Evolutionary conservation across 495 filamentous ascomycete species (phyloP).

Genomic region (Oleoguttula mirabilis): DNA sequence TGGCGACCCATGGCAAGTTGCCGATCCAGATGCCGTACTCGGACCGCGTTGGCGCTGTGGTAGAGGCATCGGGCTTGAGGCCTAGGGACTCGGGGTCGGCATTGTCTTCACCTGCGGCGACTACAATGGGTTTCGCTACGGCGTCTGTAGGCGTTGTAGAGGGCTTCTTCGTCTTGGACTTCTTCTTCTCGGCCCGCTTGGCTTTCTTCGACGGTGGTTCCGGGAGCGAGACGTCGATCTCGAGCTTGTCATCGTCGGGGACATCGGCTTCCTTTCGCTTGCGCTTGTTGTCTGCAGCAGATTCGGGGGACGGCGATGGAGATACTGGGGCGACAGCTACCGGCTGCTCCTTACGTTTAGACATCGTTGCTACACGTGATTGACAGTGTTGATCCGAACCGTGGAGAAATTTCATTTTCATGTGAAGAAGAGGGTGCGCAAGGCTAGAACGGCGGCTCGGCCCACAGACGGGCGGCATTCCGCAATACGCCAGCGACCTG

Average conservation of each 20-base stretch:
- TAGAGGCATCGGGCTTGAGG: slow-evolving; percentile 18
- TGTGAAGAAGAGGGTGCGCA: no score
- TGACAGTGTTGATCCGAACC: no score
- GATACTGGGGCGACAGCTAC: no score
- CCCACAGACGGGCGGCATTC: no score
- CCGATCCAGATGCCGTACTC: slow-evolving; percentile 89
- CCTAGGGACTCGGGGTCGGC: slow-evolving; percentile 20
- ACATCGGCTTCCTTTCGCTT: slow-evolving; percentile 24
- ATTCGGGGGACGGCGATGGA: not conserved
- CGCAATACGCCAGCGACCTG: no score
- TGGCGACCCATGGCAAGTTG: slow-evolving; percentile 74
- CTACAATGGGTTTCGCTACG: slow-evolving; percentile 24
- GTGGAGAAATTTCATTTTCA: no score
- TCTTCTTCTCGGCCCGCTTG: slow-evolving; percentile 29
- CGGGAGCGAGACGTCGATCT: slow-evolving; percentile 75
- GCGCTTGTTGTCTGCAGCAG: slow-evolving; percentile 24
- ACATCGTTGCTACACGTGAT: no score
- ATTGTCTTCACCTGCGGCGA: slow-evolving; percentile 24
- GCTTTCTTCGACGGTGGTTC: slow-evolving; percentile 87
- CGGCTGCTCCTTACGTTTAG: no score
- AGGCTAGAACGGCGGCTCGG: no score
- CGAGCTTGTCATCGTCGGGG: slow-evolving; percentile 46
- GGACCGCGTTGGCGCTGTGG: slow-evolving; percentile 46
- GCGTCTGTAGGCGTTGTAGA: slow-evolving; percentile 1
- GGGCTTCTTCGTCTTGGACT: slow-evolving; percentile 7